phyloP scores from a whole-genome alignment of 2,329 filamentous ascomycete species.

The Colletotrichum coccodes region DNA sequence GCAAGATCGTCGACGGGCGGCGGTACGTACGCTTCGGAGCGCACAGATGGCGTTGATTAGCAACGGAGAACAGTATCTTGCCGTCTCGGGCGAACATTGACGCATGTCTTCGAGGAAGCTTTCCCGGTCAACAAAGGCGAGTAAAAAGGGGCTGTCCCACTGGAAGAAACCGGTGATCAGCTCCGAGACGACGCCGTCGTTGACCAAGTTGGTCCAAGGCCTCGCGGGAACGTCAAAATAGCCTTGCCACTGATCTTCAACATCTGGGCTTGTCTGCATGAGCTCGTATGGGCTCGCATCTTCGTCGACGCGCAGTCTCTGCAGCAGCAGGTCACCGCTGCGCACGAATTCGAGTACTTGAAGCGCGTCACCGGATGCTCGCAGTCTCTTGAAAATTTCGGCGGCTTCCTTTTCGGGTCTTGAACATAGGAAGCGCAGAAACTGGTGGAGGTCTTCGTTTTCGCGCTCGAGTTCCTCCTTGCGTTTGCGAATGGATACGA shows the following conservation, averaged over 20 bases:
- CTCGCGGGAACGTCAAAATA: not conserved
- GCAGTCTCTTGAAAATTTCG: constrained; percentile 1
- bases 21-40: not conserved
- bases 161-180: not conserved
- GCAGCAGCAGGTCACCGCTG: constrained; percentile 3
- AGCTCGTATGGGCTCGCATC: not conserved
- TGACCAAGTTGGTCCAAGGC: not conserved
- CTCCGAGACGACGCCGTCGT: not conserved
- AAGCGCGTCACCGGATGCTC: not conserved
- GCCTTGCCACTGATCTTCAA: not conserved
- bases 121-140: not conserved
- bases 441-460: constrained; percentile 6
- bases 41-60: not conserved
- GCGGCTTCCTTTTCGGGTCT: not conserved
- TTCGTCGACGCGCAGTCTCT: not conserved
- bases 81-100: not conserved
- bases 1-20: not conserved
- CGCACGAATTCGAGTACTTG: constrained; percentile 5
- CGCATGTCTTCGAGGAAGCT: not conserved
- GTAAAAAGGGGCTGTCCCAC: not conserved
- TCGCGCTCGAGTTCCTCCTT: constrained; percentile 26
- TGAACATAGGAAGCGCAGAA: not conserved
- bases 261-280: not conserved
- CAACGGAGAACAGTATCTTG: not conserved
- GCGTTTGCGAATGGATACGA: not conserved